These are phyloP conservation scores for Thelonectria discophora DNA, from an alignment of 2,329 filamentous ascomycete genomes.

Conservation along the genomic window DNA sequence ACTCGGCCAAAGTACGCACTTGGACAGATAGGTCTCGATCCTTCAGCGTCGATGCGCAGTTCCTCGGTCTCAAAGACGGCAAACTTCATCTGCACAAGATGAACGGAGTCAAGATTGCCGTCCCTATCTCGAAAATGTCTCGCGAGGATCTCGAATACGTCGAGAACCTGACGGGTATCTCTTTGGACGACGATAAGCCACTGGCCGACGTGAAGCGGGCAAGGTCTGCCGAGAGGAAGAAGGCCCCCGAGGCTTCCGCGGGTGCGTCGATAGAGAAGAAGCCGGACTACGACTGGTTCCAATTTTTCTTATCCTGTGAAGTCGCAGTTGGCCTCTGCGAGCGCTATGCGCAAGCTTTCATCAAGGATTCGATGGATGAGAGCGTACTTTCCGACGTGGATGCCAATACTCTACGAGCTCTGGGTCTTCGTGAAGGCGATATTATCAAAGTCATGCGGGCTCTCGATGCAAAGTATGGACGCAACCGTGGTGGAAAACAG, in stretches of 20 bases:
- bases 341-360: conserved; percentile 89
- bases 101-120: conserved; percentile 98
- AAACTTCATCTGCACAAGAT: conserved; percentile 98
- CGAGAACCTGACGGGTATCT: conserved; percentile 85
- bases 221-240: conserved; percentile 47
- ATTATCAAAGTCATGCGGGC: conserved; percentile 94
- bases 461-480: conserved; percentile 81
- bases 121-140: conserved; percentile 95
- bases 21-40: conserved; percentile 97
- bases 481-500: conserved; percentile 58
- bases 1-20: conserved; percentile 81
- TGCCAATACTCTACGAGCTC: conserved; percentile 79
- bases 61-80: conserved; percentile 90
- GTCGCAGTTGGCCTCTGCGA: conserved; percentile 94
- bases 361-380: conserved; percentile 94
- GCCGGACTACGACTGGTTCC: conserved; percentile 96
- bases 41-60: conserved; percentile 97
- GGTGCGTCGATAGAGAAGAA: conserved; percentile 73
- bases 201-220: conserved; percentile 81
- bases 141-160: conserved; percentile 95
- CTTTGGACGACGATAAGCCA: conserved; percentile 93
- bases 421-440: conserved; percentile 95
- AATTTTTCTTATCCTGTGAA: conserved; percentile 94
- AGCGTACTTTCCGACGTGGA: conserved; percentile 91
- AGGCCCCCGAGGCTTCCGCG: conserved; percentile 46